Evolutionary conservation across 768 basidiomycete genomes (phyloP).

Genomic region (Ramaria sp.): DNA sequence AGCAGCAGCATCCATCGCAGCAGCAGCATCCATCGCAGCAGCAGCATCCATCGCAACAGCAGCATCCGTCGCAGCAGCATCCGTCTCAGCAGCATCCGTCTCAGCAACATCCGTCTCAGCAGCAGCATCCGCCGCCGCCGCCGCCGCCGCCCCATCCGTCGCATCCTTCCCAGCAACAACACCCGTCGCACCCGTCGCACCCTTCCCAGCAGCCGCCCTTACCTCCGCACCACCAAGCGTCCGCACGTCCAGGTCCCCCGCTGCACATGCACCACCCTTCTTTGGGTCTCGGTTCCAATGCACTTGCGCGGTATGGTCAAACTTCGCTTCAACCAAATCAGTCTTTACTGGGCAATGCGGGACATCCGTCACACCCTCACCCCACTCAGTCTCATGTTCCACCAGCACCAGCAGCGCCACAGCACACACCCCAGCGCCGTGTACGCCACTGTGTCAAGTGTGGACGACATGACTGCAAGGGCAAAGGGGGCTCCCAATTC

Average conservation of each 20-base stretch:
- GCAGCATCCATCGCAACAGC: no score
- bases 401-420: background rate
- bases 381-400: background rate
- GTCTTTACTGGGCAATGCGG: background rate
- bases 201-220: background rate
- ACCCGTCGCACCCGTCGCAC: background rate
- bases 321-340: background rate
- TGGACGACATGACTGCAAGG: constrained; percentile 71
- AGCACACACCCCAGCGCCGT: constrained; percentile 40
- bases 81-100: no score
- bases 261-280: constrained; percentile 1
- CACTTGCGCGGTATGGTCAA: background rate
- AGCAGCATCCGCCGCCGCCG: no score
- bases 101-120: no score
- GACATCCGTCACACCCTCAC: background rate
- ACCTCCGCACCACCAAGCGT: background rate
- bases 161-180: background rate
- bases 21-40: background rate
- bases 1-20: background rate
- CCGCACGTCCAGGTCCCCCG: background rate
- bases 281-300: background rate
- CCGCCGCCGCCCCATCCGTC: no score
- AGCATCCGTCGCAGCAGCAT: no score
- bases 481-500: constrained; percentile 67
- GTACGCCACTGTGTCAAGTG: constrained; percentile 79